Conservation (phyloP, 1,284 basidiomycete genomes). For the Ceratobasidium sp. region DNA sequence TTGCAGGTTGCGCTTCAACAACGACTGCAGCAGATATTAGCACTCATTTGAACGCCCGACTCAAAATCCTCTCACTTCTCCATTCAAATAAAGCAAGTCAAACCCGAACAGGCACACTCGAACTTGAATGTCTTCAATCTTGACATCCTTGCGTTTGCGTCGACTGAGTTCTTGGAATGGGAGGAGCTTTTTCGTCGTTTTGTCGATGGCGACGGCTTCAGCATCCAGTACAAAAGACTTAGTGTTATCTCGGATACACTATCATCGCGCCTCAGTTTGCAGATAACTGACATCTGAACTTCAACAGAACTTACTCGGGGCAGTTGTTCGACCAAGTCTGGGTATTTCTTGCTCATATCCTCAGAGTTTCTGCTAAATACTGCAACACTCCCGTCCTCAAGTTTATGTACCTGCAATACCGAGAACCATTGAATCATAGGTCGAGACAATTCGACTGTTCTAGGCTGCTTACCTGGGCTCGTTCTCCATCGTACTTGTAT, state of each 20-base stretch:
- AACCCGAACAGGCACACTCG: constrained; percentile 96
- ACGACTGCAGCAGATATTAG: constrained; percentile 43
- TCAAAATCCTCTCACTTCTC: constrained; percentile 64
- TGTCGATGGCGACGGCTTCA: constrained; percentile 96
- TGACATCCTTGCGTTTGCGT: constrained; percentile 97
- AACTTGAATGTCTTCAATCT: constrained; percentile 95
- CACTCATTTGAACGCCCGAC: too few species aligned
- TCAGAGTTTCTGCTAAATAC: constrained; percentile 98
- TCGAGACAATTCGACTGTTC: too few species aligned
- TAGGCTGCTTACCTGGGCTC: constrained; percentile 73
- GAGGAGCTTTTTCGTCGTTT: constrained; percentile 80
- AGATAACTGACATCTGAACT: too few species aligned
- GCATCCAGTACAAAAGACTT: constrained; percentile 94
- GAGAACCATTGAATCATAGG: not conserved
- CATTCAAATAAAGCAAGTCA: constrained; percentile 94
- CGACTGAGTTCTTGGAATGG: constrained; percentile 98
- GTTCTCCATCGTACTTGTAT: constrained; percentile 99
- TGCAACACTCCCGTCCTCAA: constrained; percentile 79
- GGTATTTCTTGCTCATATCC: constrained; percentile 99
- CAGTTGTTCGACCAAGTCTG: constrained; percentile 93
- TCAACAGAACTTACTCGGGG: constrained; percentile 69
- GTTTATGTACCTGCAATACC: constrained; percentile 71
- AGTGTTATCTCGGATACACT: constrained; percentile 85
- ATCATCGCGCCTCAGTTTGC: constrained; percentile 42
- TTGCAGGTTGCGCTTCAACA: constrained; percentile 63